Evolutionary conservation across 2,329 filamentous ascomycete species (phyloP).

Genomic region (Aspergillus flavus): DNA sequence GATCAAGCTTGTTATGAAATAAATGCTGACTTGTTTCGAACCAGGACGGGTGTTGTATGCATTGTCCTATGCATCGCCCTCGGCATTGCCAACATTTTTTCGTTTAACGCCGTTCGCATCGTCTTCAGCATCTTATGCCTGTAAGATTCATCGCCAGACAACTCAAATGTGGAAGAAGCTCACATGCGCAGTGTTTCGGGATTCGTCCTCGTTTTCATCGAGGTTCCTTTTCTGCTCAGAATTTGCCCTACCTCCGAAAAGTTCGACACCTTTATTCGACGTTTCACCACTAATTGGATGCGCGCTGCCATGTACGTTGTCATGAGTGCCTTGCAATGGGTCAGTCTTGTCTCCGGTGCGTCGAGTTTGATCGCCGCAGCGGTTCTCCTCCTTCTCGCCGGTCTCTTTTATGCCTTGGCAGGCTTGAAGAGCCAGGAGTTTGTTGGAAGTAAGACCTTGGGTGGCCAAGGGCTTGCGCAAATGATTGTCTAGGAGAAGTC

Average conservation of each 20-base stretch:
- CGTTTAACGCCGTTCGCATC: conserved; percentile 59
- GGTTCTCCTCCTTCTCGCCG: conserved; percentile 75
- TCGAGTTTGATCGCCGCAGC: conserved; percentile 85
- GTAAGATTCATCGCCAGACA: conserved; percentile 43
- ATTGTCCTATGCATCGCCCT: conserved; percentile 68
- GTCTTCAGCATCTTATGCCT: conserved; percentile 62
- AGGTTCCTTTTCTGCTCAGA: conserved; percentile 91
- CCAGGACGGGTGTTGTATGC: conserved; percentile 57
- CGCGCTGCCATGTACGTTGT: conserved; percentile 81
- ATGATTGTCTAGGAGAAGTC: conserved; percentile 76
- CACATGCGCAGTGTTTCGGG: conserved; percentile 65
- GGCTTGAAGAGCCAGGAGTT: conserved; percentile 50
- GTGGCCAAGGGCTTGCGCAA: conserved; percentile 89
- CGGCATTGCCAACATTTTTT: conserved; percentile 70
- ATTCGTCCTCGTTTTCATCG: conserved; percentile 78
- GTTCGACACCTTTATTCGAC: conserved; percentile 88
- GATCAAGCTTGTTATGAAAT: neutral
- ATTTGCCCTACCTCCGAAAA: conserved; percentile 92
- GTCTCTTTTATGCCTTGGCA: conserved; percentile 69
- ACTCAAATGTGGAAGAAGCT: conserved; percentile 34
- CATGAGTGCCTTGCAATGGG: conserved; percentile 83
- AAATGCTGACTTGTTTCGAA: conserved; percentile 18
- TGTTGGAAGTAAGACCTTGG: conserved; percentile 83
- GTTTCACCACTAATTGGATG: conserved; percentile 95
- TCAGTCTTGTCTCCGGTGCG: conserved; percentile 67